A percentile compares a stretch with the other conserved stretches of the same genome.
These are phyloP conservation scores for Kluyveromyces aestuarii DNA, from an alignment of 805 yeast genomes.

Conservation along the genomic window DNA sequence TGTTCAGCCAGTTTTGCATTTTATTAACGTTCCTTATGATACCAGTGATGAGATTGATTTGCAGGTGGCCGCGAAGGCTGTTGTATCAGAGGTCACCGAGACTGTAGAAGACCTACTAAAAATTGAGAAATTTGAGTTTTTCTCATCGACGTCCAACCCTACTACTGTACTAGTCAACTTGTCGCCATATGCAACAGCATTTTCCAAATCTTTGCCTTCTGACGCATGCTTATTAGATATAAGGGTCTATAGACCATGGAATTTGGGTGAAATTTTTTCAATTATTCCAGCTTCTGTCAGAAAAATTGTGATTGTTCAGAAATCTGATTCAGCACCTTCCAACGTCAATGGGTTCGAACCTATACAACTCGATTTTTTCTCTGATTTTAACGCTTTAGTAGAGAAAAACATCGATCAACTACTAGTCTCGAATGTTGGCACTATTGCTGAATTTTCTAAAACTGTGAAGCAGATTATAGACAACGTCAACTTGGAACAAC, in stretches of 20 bases:
- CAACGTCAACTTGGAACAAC: constrained; percentile 43
- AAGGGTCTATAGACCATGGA: constrained; percentile 68
- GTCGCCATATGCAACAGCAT: constrained; percentile 44
- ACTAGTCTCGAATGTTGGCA: constrained; percentile 43
- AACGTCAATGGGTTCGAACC: constrained; percentile 49
- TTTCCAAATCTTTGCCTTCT: constrained; percentile 32
- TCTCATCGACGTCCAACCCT: constrained; percentile 24
- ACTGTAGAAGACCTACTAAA: neutral
- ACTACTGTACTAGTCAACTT: constrained; percentile 50
- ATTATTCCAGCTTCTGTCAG: constrained; percentile 46
- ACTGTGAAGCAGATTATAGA: constrained; percentile 40
- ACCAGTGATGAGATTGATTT: constrained; percentile 7
- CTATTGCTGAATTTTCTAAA: constrained; percentile 18
- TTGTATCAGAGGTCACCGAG: constrained; percentile 28
- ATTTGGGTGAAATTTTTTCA: constrained; percentile 39
- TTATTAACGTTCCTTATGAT: constrained; percentile 31
- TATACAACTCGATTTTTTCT: constrained; percentile 65
- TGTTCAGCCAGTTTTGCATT: constrained; percentile 59
- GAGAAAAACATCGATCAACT: constrained; percentile 40
- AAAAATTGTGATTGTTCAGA: constrained; percentile 60
- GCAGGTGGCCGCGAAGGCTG: constrained; percentile 15
- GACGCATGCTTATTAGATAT: constrained; percentile 38
- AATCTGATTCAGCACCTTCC: constrained; percentile 27
- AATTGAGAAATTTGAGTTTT: constrained; percentile 17
- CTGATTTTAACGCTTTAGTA: constrained; percentile 40